Evolutionary conservation across 306 rosid species (phyloP).

Genomic region (Alnus glutinosa): DNA sequence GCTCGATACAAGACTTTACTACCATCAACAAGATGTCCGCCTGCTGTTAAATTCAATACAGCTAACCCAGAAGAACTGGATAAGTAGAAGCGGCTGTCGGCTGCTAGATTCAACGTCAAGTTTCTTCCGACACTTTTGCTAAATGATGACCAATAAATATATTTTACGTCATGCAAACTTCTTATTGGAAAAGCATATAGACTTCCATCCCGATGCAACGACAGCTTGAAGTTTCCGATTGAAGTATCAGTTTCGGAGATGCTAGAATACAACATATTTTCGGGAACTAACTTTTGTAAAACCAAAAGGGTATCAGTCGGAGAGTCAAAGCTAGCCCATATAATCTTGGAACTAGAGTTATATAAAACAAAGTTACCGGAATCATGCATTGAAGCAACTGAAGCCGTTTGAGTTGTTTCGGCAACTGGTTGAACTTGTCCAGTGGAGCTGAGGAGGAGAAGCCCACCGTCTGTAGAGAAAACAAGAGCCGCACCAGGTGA

Average conservation of each 20-base stretch:
- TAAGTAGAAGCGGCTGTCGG: conserved; percentile 1
- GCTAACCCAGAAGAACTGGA: background rate
- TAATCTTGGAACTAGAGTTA: background rate
- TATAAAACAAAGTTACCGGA: conserved; percentile 2
- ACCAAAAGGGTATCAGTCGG: conserved; percentile 9
- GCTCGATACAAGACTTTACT: background rate
- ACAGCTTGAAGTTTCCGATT: conserved; percentile 2
- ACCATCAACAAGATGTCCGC: background rate
- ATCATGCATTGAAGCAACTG: conserved; percentile 9
- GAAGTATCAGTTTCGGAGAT: background rate
- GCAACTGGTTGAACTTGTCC: background rate
- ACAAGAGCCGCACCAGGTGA: background rate
- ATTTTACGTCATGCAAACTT: background rate
- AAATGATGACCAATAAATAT: background rate
- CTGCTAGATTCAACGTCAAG: background rate
- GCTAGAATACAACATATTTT: background rate
- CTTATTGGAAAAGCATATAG: background rate
- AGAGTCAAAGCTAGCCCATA: background rate
- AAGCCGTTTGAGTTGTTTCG: background rate
- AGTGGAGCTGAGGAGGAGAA: background rate
- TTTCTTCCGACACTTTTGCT: background rate
- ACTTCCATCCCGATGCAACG: background rate
- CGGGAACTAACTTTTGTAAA: background rate
- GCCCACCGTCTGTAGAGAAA: background rate
- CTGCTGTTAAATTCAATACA: background rate